Base-by-base conservation (phyloP, 495 filamentous ascomycete species). In the Neurospora sp. region DNA sequence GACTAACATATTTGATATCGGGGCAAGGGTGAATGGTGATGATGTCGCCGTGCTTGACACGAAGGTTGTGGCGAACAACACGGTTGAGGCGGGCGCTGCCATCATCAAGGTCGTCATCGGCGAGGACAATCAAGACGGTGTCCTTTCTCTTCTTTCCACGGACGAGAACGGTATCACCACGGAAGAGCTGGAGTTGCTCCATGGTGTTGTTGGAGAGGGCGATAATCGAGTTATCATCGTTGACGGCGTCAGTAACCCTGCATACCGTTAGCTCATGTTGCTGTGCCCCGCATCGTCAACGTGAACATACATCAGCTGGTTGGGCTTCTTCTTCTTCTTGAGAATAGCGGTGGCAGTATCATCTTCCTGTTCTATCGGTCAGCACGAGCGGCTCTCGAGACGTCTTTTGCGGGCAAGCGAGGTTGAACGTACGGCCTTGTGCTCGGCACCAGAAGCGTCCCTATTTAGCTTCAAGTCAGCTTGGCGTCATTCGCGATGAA, bases 281-380 rank as follows among this genome's bases (percentile, higher is more conserved):
- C 69, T 69, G 74, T 39, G 54, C 48, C 31, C 20, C n/a, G 62
- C 72, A 20, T 12, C 31, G 44, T 76, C 54, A 69, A 23, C 20
- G 70, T 72, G 23, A 69, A 83, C 92, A 79, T 88, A 94, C 93
- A 98, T 97, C 83, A 99, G 84, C 74, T 93, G 94, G 85, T 99
- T 99, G 74, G 94, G 94, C 94, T 99, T 99, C 94, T 99, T 99
- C 90, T 99, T 99, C 89, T 97, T 98, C 87, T 97, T 98, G 76
- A 99, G 89, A 75, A 99, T 99, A 76, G 96, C 96, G 20, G 96
- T 98, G n/a, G 96, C 88, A 62, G 92, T 95, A 78, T 97, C 95
- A 79, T 97, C 92, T 75, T 91, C 90, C 93, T 96, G 80, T 46
- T 76, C 20, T 41, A 6, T 71, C 42, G 71, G 71, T 69, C 76